A percentile compares a stretch with the other conserved stretches of the same genome.
phyloP scores from a whole-genome alignment of 306 rosid genomes.

The Ammopiptanthus mongolicus region DNA sequence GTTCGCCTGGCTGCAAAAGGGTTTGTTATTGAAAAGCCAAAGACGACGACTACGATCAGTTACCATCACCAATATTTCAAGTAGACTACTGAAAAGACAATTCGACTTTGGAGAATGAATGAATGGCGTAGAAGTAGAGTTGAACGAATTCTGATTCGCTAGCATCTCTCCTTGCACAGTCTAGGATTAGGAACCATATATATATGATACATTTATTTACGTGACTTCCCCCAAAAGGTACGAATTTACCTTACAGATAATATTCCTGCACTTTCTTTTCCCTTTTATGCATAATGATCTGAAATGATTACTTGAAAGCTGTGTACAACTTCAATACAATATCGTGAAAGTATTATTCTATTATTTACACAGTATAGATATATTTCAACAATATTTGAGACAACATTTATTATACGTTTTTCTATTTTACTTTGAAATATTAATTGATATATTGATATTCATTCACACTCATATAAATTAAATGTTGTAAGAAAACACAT shows the following conservation, averaged over 20 bases:
- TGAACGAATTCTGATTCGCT: constrained; percentile 19
- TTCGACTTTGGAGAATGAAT: constrained; percentile 18
- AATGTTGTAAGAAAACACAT: too few species aligned
- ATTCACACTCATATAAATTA: too few species aligned
- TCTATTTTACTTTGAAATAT: too few species aligned
- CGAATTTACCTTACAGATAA: constrained; percentile 13
- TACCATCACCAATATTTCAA: constrained; percentile 21
- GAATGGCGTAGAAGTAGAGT: not conserved
- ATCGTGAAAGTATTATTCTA: not conserved
- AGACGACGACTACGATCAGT: constrained; percentile 1
- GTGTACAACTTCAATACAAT: not conserved
- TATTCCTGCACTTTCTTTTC: constrained; percentile 14
- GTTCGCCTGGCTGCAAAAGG: constrained; percentile 3
- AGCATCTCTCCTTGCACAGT: constrained; percentile 2
- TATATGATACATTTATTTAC: not conserved
- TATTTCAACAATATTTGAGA: too few species aligned
- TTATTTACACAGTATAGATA: too few species aligned
- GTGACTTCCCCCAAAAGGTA: constrained; percentile 23
- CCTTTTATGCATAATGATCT: not conserved
- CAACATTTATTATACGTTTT: too few species aligned
- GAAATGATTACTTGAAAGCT: constrained; percentile 14
- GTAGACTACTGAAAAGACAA: constrained; percentile 23
- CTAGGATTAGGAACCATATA: not conserved
- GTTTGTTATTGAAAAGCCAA: not conserved
- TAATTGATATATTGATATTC: too few species aligned